Base-by-base conservation (phyloP, 495 filamentous ascomycete genomes). In the Clohesyomyces aquaticus region DNA sequence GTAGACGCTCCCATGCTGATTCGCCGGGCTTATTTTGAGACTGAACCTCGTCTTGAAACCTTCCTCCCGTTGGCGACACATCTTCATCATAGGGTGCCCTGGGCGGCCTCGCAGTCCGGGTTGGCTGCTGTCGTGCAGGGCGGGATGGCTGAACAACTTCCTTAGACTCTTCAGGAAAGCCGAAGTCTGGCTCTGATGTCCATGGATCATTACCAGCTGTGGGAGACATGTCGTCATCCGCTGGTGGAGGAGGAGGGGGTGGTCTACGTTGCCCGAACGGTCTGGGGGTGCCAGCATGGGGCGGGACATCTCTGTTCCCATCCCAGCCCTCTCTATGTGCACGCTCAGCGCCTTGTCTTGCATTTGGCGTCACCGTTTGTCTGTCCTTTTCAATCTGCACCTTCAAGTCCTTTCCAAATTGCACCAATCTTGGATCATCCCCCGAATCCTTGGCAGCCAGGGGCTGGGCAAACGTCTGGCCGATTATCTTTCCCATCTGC, bases 1-100 rank as follows among this genome's bases (percentile, higher is more conserved):
- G 66, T 14, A 68, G 28, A 27, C 61, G 66, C 4, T 68, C 66
- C 66, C 66, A 68, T n/a, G 66, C 60, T 18, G 66, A 68, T 32
- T 56, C 59, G 16, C 61, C 61, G 48, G 54, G 11, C 9, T 14
- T 48, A 10, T 60, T 43, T 47, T 64, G 51, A 28, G 19, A 56
- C 26, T 57, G 49, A 1, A 27, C 35, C 29, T 67, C 65, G 23
- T 63, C 53, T 49, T 67, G 43, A 25, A 63, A 59, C 4, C 62
- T 1, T 4, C 65, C 65, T 25, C 53, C 53, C 9, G 61, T 65
- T 11, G 61, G 55, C 10, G 61, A 65, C 6, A 47, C 55, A 47
- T 65, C 61, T 23, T 59, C 55, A 10, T 65, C 53, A 21, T 22
- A 4, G 10, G 60, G 41, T 18, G 47, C 52, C 41, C 51, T 42